A percentile compares a stretch with the other conserved stretches of the same genome.
Conservation (phyloP, 2,329 filamentous ascomycete genomes). For the Diplodia sapinea region DNA sequence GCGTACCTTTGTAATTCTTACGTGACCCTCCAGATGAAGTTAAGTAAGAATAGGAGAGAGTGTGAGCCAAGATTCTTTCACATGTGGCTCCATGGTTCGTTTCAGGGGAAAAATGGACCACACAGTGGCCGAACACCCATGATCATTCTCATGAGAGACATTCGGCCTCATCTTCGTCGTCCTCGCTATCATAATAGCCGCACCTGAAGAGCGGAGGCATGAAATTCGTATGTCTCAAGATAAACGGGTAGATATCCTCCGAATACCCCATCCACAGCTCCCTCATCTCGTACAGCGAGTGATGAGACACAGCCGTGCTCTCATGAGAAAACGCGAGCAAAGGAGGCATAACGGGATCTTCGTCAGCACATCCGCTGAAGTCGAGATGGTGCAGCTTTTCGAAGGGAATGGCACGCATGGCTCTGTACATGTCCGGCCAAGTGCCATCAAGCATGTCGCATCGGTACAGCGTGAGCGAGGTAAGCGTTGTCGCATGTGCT, state of each 20-base stretch:
- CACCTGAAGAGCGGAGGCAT: background rate
- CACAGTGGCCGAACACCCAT: too few relatives aligned
- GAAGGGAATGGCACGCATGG: background rate
- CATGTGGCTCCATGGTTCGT: too few relatives aligned
- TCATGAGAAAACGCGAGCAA: background rate
- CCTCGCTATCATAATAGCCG: background rate
- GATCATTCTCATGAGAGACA: too few relatives aligned
- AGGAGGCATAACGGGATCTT: background rate
- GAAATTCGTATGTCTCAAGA: background rate
- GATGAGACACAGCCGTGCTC: background rate
- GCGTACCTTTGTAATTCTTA: too few relatives aligned
- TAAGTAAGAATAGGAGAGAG: too few relatives aligned
- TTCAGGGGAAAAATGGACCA: too few relatives aligned
- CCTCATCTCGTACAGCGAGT: background rate
- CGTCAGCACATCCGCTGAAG: background rate
- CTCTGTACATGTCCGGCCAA: background rate
- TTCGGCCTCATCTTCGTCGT: background rate
- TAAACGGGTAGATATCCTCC: background rate
- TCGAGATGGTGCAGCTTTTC: background rate
- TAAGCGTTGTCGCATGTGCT: background rate
- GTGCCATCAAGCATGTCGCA: background rate
- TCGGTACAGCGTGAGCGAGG: background rate
- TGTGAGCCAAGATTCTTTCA: too few relatives aligned
- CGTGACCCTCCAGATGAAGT: too few relatives aligned
- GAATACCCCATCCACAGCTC: background rate